Percentiles rank a stretch among this genome's conserved stretches.
phyloP scores from a whole-genome alignment of 2,329 filamentous ascomycete species.

The Chalaropsis thielavioides region DNA sequence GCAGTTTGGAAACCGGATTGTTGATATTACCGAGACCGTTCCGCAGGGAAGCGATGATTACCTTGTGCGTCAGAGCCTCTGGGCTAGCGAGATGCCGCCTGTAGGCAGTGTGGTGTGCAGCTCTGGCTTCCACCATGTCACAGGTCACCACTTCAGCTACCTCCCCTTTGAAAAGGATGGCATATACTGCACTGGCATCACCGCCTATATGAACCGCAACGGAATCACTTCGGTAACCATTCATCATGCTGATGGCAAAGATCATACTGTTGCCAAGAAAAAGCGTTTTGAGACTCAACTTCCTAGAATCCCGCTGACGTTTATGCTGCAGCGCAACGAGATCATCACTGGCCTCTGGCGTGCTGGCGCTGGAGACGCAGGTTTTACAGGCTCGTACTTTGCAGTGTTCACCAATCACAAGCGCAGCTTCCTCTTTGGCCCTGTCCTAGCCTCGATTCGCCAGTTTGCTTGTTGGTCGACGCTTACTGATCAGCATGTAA shows the following conservation, averaged over 20 bases:
- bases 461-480: background rate
- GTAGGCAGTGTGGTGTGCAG: background rate
- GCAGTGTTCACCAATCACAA: constrained; percentile 1
- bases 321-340: background rate
- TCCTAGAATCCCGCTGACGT: background rate
- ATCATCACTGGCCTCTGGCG: background rate
- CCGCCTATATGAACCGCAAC: background rate
- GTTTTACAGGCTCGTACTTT: background rate
- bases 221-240: background rate
- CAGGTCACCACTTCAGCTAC: constrained; percentile 3
- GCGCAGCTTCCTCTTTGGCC: constrained; percentile 3
- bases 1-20: background rate
- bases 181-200: background rate
- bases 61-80: background rate
- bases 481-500: background rate
- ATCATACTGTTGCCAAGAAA: background rate
- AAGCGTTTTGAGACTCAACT: background rate
- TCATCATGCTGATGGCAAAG: background rate
- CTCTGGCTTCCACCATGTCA: background rate
- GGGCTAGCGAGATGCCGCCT: constrained; percentile 3
- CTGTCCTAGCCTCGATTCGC: background rate
- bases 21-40: background rate
- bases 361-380: background rate
- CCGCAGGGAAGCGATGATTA: background rate
- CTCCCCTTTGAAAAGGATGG: constrained; percentile 4